Evolutionary conservation across 805 yeast genomes (phyloP).

Genomic region (Priceomyces medius): DNA sequence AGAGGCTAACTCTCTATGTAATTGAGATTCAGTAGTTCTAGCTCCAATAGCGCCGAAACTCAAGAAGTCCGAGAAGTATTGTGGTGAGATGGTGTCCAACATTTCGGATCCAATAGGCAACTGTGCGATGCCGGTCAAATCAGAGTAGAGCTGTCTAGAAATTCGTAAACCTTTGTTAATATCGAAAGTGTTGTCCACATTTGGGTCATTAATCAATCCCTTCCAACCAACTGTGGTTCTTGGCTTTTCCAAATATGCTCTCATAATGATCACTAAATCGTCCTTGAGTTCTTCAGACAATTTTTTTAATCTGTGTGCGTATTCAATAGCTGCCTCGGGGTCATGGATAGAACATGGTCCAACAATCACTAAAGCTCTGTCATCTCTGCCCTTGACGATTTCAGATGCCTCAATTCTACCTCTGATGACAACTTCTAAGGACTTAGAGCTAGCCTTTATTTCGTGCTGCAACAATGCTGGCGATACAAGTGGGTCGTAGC

Average conservation of each 20-base stretch:
- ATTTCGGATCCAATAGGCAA: constrained; percentile 95
- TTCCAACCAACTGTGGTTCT: constrained; percentile 99
- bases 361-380: constrained; percentile 81
- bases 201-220: constrained; percentile 96
- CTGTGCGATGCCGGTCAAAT: constrained; percentile 67
- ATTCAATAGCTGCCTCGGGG: constrained; percentile 83
- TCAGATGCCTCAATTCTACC: constrained; percentile 80
- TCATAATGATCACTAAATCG: constrained; percentile 86
- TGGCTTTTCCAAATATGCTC: constrained; percentile 97
- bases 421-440: constrained; percentile 61
- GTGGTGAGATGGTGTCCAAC: constrained; percentile 98
- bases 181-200: constrained; percentile 85
- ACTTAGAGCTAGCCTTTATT: constrained; percentile 58
- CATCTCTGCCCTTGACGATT: constrained; percentile 73
- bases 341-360: constrained; percentile 99
- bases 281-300: constrained; percentile 67
- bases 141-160: constrained; percentile 80
- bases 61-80: constrained; percentile 84
- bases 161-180: constrained; percentile 92
- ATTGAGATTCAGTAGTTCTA: constrained; percentile 96
- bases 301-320: constrained; percentile 66
- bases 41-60: constrained; percentile 99
- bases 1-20: constrained; percentile 95
- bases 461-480: constrained; percentile 91
- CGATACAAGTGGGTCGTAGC: constrained; percentile 91